These are phyloP conservation scores for Globisporangium rhizosaccharum DNA, from an alignment of 352 stramenopile genomes.

Conservation along the genomic window DNA sequence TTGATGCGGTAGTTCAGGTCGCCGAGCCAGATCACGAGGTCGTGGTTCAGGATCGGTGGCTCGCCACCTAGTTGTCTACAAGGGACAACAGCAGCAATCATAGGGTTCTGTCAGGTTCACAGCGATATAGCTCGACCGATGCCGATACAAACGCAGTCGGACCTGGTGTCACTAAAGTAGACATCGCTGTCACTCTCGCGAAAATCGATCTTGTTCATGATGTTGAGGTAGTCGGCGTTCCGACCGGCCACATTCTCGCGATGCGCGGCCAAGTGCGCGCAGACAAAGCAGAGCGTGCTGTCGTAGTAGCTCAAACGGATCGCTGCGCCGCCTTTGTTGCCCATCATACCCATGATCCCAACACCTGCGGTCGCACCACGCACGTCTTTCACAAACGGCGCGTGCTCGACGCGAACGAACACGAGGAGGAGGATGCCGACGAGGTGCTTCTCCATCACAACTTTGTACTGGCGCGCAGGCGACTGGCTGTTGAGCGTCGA, in stretches of 20 bases:
- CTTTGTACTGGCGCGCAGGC: conserved; percentile 38
- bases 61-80: conserved; percentile 32
- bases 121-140: background rate
- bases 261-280: conserved; percentile 97
- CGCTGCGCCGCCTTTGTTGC: conserved; percentile 98
- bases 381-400: conserved; percentile 82
- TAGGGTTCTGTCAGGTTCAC: background rate
- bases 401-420: conserved; percentile 87
- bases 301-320: conserved; percentile 97
- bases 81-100: conserved; percentile 12
- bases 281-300: conserved; percentile 98
- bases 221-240: conserved; percentile 98
- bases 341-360: conserved; percentile 98
- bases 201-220: conserved; percentile 96
- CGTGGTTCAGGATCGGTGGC: conserved; percentile 92
- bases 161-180: conserved; percentile 15
- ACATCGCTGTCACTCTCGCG: conserved; percentile 30
- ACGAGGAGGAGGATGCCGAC: conserved; percentile 97
- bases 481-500: conserved; percentile 81
- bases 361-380: conserved; percentile 90
- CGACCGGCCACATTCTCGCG: conserved; percentile 95
- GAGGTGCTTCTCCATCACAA: conserved; percentile 91
- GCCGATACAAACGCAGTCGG: background rate
- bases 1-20: conserved; percentile 91
- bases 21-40: conserved; percentile 98